phyloP scores from a whole-genome alignment of 495 filamentous ascomycete species.

The Podospora comata region DNA sequence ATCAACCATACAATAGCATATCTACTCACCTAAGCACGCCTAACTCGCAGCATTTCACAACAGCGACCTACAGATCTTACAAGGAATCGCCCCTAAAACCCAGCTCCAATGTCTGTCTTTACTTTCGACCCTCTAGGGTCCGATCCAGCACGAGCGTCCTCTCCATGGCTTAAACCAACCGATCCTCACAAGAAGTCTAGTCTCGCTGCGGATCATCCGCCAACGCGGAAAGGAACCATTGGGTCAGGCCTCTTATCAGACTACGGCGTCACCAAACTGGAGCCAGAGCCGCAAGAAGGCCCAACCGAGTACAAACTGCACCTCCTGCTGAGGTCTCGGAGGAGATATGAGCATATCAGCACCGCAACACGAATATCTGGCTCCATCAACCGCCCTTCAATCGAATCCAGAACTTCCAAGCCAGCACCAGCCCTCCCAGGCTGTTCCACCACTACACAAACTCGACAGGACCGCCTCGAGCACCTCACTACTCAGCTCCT shows the following conservation, averaged over 20 bases:
- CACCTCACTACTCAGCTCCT: conserved; percentile 91
- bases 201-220: conserved; percentile 28
- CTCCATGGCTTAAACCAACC: conserved; percentile 71
- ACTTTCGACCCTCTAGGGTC: conserved; percentile 67
- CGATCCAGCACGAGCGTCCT: conserved; percentile 80
- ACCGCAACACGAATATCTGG: conserved; percentile 38
- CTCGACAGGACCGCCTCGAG: conserved; percentile 77
- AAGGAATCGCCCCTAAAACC: background rate
- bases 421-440: conserved; percentile 26
- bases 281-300: conserved; percentile 89
- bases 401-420: conserved; percentile 55
- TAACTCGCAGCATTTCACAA: background rate
- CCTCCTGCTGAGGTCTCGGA: conserved; percentile 75
- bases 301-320: conserved; percentile 96
- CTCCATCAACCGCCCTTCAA: conserved; percentile 59
- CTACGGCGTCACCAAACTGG: conserved; percentile 70
- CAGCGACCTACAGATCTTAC: background rate
- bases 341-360: conserved; percentile 63
- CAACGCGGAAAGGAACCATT: conserved; percentile 29
- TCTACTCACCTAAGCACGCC: background rate
- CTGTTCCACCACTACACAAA: conserved; percentile 46
- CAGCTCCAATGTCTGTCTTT: conserved; percentile 81
- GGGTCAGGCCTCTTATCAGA: conserved; percentile 59
- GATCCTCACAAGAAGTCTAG: conserved; percentile 37
- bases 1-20: background rate